Evolutionary conservation across 2,329 filamentous ascomycete species (phyloP), one percentile per base, ranked within the genome.

Genomic region (Apiospora kogelbergensis): DNA sequence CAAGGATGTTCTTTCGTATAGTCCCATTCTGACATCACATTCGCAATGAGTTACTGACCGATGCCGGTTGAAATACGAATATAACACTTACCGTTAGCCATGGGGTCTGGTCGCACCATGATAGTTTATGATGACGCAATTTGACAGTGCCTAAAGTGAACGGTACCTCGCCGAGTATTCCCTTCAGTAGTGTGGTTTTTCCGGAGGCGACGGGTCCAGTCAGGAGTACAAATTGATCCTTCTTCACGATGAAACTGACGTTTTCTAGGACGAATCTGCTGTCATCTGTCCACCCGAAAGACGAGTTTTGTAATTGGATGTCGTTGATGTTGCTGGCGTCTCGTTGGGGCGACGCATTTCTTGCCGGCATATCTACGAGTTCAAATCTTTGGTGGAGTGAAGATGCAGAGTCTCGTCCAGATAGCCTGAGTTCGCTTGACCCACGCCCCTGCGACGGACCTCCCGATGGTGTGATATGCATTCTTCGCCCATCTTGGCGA

Each of bases 1-100:
- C 79, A 10, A 78, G 64, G 20, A 82, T 80, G 30, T 77, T 81
- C 3, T 78, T 70, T 17, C 77, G 72, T 0, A 81, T 70, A 0
- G 77, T 77, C 3, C 71, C 76, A 24, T 80, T 81, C 69, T 78
- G 5, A 26, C 22, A n/a, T 17, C 17, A 24, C 13, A 13, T 44
- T 22, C 6, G 24, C 20, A 46, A n/a, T 57, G 20, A 63, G 24
- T 11, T 24, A 22, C 4, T 10, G 11, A 22, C 33, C 24, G 20
- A 10, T 17, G 2, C 17, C 10, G 6, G 6, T 4, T 57, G 15
- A 6, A 57, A 33, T 6, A 1, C 26, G 7, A 1, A 13, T 20
- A 22, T 24, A 13, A 1, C n/a, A 68, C 67, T 66, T 44, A 68
- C 67, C 9, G 20, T 42, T 17, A 68, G 26, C 68, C 68, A 70